Conservation (phyloP, 1,139 yeast species). For the Candida glucosophila region DNA sequence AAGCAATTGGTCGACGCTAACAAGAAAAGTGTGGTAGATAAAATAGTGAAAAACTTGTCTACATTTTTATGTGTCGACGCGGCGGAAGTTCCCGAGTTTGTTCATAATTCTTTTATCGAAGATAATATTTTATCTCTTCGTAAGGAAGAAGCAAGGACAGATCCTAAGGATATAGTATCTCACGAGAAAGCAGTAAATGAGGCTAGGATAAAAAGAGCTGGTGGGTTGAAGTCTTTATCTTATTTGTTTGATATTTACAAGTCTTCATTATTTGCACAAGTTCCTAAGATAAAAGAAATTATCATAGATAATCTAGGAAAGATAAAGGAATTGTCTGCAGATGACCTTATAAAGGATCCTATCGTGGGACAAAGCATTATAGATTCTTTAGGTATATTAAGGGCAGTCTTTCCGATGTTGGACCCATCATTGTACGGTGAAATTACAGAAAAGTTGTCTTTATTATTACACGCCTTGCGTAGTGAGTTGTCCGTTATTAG, state of each 20-base stretch:
- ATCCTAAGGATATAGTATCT: conserved; percentile 56
- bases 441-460: conserved; percentile 38
- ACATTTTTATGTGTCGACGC: conserved; percentile 94
- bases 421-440: conserved; percentile 40
- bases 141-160: conserved; percentile 70
- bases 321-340: conserved; percentile 18
- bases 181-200: conserved; percentile 60
- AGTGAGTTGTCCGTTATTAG: conserved; percentile 75
- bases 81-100: conserved; percentile 89
- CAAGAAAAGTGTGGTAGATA: conserved; percentile 73
- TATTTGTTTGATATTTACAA: conserved; percentile 44
- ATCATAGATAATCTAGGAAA: conserved; percentile 58
- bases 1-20: conserved; percentile 44
- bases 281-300: conserved; percentile 61
- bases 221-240: conserved; percentile 70
- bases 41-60: conserved; percentile 81
- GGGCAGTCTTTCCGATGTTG: conserved; percentile 66
- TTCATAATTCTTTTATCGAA: conserved; percentile 49
- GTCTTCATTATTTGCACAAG: conserved; percentile 42
- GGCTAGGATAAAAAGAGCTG: conserved; percentile 75
- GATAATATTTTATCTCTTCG: conserved; percentile 64
- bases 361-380: conserved; percentile 71
- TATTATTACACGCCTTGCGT: conserved; percentile 53
- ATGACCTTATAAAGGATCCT: conserved; percentile 34
- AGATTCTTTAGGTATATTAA: conserved; percentile 76